Evolutionary conservation across 768 basidiomycete species (phyloP).

Genomic region (Kwoniella sp.): DNA sequence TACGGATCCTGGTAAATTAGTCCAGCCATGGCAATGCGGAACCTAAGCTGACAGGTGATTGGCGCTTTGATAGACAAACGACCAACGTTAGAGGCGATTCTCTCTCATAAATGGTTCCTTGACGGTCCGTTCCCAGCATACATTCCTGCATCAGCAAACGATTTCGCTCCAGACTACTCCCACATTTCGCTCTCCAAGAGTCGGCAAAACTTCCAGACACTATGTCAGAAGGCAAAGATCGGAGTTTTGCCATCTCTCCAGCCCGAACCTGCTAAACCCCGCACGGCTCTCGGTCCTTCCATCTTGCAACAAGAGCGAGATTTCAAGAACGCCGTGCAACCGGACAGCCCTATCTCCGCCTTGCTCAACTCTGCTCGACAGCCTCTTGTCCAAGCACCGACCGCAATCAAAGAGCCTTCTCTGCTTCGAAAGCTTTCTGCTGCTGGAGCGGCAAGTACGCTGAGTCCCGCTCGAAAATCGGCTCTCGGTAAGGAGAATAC

Average conservation of each 20-base stretch:
- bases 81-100: slow-evolving; percentile 79
- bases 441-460: slow-evolving; percentile 62
- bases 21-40: not conserved
- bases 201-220: slow-evolving; percentile 72
- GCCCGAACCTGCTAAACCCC: slow-evolving; percentile 28
- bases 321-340: slow-evolving; percentile 93
- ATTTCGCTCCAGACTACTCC: slow-evolving; percentile 73
- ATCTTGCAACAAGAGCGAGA: slow-evolving; percentile 71
- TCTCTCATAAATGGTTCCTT: slow-evolving; percentile 81
- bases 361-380: slow-evolving; percentile 83
- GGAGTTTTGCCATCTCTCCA: slow-evolving; percentile 41
- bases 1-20: slow-evolving; percentile 64
- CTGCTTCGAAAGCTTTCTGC: slow-evolving; percentile 50
- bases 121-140: slow-evolving; percentile 76
- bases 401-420: slow-evolving; percentile 49
- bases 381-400: slow-evolving; percentile 70
- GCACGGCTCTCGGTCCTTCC: slow-evolving; percentile 47
- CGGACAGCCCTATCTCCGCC: slow-evolving; percentile 89
- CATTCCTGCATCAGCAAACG: slow-evolving; percentile 78
- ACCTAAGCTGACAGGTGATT: not conserved
- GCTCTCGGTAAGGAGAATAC: slow-evolving; percentile 24
- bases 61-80: slow-evolving; percentile 60
- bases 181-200: slow-evolving; percentile 64
- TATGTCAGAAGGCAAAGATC: slow-evolving; percentile 55
- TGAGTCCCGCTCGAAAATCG: slow-evolving; percentile 57